A percentile compares a stretch with the other conserved stretches of the same genome.
Conservation (phyloP, 345 rosid species). For the Punica granatum region DNA sequence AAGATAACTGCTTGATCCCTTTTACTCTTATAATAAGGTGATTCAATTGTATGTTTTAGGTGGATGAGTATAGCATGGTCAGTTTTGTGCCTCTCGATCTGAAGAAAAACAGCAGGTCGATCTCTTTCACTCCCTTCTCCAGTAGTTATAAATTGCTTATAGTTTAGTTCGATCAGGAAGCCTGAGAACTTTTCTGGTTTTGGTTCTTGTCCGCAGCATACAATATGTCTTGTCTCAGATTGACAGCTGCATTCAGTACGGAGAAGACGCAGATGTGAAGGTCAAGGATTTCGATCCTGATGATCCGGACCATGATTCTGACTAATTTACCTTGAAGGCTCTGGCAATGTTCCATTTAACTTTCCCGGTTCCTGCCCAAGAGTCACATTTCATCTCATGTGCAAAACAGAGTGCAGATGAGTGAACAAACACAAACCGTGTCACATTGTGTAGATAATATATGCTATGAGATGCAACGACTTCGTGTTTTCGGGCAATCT, state of each 20-base stretch:
- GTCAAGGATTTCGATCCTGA: constrained; percentile 66
- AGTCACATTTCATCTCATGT: not conserved
- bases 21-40: not conserved
- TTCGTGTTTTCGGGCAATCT: too few relatives aligned
- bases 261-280: constrained; percentile 93
- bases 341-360: not conserved
- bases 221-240: constrained; percentile 69
- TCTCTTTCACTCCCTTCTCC: constrained; percentile 6
- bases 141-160: not conserved
- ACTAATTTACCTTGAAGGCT: constrained; percentile 8
- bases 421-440: too few relatives aligned
- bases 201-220: constrained; percentile 35
- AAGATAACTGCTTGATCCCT: not conserved
- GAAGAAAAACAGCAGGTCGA: constrained; percentile 66
- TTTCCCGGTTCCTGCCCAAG: not conserved
- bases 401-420: not conserved
- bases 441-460: too few relatives aligned
- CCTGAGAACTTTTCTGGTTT: not conserved
- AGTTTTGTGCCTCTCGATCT: constrained; percentile 74
- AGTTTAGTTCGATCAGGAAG: not conserved
- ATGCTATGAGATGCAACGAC: too few relatives aligned
- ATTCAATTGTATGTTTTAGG: constrained; percentile 22
- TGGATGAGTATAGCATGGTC: constrained; percentile 85
- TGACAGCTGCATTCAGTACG: constrained; percentile 73
- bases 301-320: constrained; percentile 44